These are phyloP conservation scores for Trichoderma semiorbis DNA, from an alignment of 2,329 filamentous ascomycete genomes.

Conservation along the genomic window DNA sequence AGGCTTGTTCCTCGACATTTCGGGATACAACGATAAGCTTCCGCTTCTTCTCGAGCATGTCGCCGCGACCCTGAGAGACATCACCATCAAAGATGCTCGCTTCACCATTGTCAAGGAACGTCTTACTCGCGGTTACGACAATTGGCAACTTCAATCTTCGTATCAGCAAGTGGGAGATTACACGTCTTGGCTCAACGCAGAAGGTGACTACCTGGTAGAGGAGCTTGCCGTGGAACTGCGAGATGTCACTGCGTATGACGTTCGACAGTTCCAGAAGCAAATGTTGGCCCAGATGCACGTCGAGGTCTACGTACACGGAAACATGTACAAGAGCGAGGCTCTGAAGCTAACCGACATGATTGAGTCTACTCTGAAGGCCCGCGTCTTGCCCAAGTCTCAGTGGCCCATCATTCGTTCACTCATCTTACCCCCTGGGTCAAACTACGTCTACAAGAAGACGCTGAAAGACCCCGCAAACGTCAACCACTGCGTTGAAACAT, in stretches of 20 bases:
- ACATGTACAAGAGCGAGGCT: constrained; percentile 90
- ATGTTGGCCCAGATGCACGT: constrained; percentile 80
- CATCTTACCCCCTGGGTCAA: constrained; percentile 72
- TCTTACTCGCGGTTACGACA: constrained; percentile 70
- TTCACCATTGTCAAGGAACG: constrained; percentile 92
- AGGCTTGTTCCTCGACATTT: constrained; percentile 74
- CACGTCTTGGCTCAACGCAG: constrained; percentile 73
- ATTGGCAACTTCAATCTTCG: constrained; percentile 83
- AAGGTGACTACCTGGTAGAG: constrained; percentile 74
- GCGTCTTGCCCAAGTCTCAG: constrained; percentile 69
- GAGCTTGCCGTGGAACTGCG: constrained; percentile 76
- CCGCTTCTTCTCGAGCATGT: constrained; percentile 87
- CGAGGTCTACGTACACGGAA: constrained; percentile 85
- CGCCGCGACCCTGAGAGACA: constrained; percentile 74
- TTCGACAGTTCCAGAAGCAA: constrained; percentile 75
- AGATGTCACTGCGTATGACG: constrained; percentile 67
- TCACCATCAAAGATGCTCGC: constrained; percentile 79
- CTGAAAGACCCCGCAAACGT: constrained; percentile 86
- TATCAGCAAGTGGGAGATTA: constrained; percentile 86
- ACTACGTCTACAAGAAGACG: constrained; percentile 77
- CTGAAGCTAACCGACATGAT: constrained; percentile 80
- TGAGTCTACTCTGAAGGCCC: constrained; percentile 72
- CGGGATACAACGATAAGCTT: constrained; percentile 96
- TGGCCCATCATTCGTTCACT: constrained; percentile 77
- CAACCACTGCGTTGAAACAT: constrained; percentile 81